Base-by-base conservation (phyloP, 2,329 filamentous ascomycete genomes). In the Epichloe uncinata region DNA sequence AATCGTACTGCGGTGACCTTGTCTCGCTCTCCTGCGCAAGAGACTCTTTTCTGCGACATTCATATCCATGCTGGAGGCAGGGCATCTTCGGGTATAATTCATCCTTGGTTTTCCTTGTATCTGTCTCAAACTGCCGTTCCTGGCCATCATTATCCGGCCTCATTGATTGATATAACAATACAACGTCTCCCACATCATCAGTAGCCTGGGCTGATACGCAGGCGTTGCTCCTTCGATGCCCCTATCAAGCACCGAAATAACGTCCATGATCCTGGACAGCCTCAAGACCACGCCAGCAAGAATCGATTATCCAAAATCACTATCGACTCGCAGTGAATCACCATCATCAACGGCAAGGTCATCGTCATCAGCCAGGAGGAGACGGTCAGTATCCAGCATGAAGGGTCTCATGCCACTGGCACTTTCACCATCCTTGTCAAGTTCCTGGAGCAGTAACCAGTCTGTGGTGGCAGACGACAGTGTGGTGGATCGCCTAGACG, bases 301-400 rank as follows among this genome's bases (percentile, higher is more conserved):
- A 40, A 44, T 13, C 45, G 46, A 49, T n/a, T 36, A 22, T 6
- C 36, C 26, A 36, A 42, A 26, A 40, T 15, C 44, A 42, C 11
- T 46, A 36, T 33, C 18, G 34, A 26, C 22, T 35, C 49, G 41
- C 53, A 50, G 48, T 41, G 41, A 30, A 22, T 48, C 50, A 5
- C 30, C 48, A n/a, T 49, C 50, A 53, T 49, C 48, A 53, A 50
- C 54, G 26, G 50, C 52, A 43, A 56, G 53, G 40, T 52, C 53
- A 37, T 49, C 52, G 16, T 52, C 58, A 18, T 54, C 55, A 33
- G 48, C 56, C 34, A 52, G 53, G 38, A 61, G 58, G 52, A 57
- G 61, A 55, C 61, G 64, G 48, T 68, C 66, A 38, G 67, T 69
- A 26, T 63, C 63, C 44, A 68, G 62, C 51, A 70, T 69, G 68